Evolutionary conservation across 2,329 filamentous ascomycete species (phyloP), one percentile per base, ranked within the genome.

Genomic region (Talaromyces sp.): DNA sequence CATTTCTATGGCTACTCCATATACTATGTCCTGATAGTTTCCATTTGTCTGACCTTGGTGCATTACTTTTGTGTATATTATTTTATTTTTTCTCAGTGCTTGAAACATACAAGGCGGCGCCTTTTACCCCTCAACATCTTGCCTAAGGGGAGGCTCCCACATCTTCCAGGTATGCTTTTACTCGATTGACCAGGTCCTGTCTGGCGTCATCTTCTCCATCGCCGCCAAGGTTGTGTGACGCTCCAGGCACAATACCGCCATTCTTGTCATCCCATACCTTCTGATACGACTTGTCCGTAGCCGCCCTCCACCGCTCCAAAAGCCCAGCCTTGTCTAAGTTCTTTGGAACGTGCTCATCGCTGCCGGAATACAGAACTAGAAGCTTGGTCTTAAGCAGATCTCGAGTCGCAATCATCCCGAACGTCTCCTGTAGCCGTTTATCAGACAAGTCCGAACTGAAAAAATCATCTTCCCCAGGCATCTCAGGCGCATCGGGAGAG

Each of bases 361-460:
- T 74, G 1, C 79, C 81, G 0, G 80, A 81, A 46, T 78, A 78
- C 48, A 83, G 66, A 14, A 79, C 76, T 67, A 82, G 70, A 61
- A 81, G 60, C 56, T 72, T 77, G 4, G 70, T 70, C 62, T 69
- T 72, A 60, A 81, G 54, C 18, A 80, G 58, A 0, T 76, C 77
- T 14, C 70, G 66, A 21, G 70, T 58, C 1, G 70, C 68, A 40
- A 82, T 73, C 66, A 69, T 78, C 3, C 86, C 83, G 83, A 93
- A 96, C n/a, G 88, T 88, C 14, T 73, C 73, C 25, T 75, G 70
- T 6, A 92, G 78, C 18, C 81, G 79, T 35, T 84, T 80, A 46
- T 85, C 82, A 0, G 79, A 74, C n/a, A 95, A 77, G 71, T 95
- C 90, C 2, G 86, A 87, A n/a, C 89, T 93, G 77, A 96, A 96